phyloP scores from a whole-genome alignment of 2,329 filamentous ascomycete genomes.

The Cladophialophora psammophila region DNA sequence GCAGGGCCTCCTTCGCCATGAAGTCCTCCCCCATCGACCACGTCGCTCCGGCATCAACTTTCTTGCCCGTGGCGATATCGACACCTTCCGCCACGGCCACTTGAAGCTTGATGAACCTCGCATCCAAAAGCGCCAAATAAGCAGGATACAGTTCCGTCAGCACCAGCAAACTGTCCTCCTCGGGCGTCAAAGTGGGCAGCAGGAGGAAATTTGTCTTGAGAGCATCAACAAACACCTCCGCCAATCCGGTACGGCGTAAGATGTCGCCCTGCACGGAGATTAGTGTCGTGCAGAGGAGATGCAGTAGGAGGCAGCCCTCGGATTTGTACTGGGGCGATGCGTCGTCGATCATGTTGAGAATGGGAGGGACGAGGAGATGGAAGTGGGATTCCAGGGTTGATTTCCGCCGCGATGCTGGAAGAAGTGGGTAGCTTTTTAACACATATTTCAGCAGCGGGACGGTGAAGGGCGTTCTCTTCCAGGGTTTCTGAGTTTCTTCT shows the following conservation, averaged over 20 bases:
- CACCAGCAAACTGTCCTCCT: constrained; percentile 71
- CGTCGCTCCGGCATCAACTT: constrained; percentile 34
- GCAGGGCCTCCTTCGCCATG: constrained; percentile 51
- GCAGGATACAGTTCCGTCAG: constrained; percentile 71
- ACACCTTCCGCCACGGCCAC: not conserved
- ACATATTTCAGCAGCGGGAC: constrained; percentile 25
- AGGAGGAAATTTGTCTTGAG: constrained; percentile 72
- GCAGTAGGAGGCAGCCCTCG: constrained; percentile 49
- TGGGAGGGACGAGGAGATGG: constrained; percentile 53
- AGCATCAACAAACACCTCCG: constrained; percentile 55
- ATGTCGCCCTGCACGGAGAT: constrained; percentile 44
- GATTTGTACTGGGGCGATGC: constrained; percentile 48
- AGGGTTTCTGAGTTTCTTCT: constrained; percentile 30
- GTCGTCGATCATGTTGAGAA: constrained; percentile 55
- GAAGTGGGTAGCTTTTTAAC: constrained; percentile 20
- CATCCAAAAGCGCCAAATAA: constrained; percentile 64
- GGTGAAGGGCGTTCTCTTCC: constrained; percentile 38
- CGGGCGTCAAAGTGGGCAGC: constrained; percentile 78
- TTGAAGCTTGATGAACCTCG: constrained; percentile 43
- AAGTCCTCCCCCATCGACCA: constrained; percentile 47
- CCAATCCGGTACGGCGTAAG: constrained; percentile 52
- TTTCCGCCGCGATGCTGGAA: constrained; percentile 24
- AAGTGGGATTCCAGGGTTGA: constrained; percentile 51
- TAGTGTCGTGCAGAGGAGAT: constrained; percentile 47
- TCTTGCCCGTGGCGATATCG: not conserved